Conservation (phyloP, 768 basidiomycete species). For the Dentipellis sp. region DNA sequence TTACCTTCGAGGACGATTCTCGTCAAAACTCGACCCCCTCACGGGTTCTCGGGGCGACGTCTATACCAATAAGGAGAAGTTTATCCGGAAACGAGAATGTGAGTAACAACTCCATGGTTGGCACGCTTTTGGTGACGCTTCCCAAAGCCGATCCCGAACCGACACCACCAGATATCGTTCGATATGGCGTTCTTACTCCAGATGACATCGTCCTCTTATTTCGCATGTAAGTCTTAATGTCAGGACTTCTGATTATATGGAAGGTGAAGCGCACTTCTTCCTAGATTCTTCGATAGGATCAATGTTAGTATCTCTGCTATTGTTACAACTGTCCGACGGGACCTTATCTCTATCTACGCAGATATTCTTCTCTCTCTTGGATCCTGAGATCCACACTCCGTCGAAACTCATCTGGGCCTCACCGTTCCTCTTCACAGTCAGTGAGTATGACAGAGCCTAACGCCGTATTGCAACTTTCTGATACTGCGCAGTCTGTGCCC, state of each 20-base stretch:
- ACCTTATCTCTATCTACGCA: background rate
- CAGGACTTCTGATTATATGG: background rate
- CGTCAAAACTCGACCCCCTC: background rate
- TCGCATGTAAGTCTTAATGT: background rate
- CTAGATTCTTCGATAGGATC: background rate
- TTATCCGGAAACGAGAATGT: too few relatives aligned
- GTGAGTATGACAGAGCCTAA: conserved; percentile 32
- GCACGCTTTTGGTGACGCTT: too few relatives aligned
- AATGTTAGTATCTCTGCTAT: background rate
- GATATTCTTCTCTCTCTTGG: conserved; percentile 53
- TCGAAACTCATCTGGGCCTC: conserved; percentile 72
- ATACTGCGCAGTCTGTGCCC: conserved; percentile 60
- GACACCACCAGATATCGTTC: background rate
- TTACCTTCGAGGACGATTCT: background rate
- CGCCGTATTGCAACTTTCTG: background rate
- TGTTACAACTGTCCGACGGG: too few relatives aligned
- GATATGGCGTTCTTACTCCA: background rate
- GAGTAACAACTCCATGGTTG: too few relatives aligned
- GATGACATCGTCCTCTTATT: background rate
- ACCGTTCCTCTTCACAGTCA: conserved; percentile 86
- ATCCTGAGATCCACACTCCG: conserved; percentile 74
- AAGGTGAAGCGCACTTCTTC: background rate
- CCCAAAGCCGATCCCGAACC: background rate
- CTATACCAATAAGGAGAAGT: too few relatives aligned
- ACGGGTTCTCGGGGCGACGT: too few relatives aligned